Evolutionary conservation across 2,329 filamentous ascomycete species (phyloP).

Genomic region (Fusarium heterosporum): DNA sequence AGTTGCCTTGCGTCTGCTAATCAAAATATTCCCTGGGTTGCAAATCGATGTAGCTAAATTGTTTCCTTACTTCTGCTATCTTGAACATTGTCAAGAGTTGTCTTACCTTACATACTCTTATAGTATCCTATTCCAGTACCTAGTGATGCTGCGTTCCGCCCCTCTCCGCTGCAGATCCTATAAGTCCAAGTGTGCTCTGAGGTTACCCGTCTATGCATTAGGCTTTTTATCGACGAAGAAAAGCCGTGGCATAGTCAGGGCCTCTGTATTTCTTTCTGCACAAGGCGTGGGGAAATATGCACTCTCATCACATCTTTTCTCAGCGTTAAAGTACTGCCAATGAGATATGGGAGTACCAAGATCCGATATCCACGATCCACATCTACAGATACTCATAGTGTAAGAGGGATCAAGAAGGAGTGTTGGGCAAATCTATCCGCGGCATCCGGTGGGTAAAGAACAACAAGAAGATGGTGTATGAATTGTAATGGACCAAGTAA

Average conservation of each 20-base stretch:
- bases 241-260: no score
- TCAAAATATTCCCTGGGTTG: constrained; percentile 13
- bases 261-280: not conserved
- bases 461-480: not conserved
- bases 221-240: no score
- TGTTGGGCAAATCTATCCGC: no score
- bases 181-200: not conserved
- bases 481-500: not conserved
- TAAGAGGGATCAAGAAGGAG: no score
- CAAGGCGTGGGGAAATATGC: constrained; percentile 13
- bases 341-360: no score
- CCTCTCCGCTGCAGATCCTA: constrained; percentile 37
- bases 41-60: not conserved
- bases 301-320: constrained; percentile 3
- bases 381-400: not conserved
- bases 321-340: not conserved
- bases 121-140: not conserved
- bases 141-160: constrained; percentile 24
- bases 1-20: constrained; percentile 13
- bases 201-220: no score
- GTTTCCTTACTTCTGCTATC: not conserved
- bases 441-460: no score
- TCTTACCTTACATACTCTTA: not conserved
- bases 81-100: constrained; percentile 6
- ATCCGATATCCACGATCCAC: constrained; percentile 5